Evolutionary conservation across 1,284 basidiomycete genomes (phyloP).

Genomic region (Apiotrichum gamsii): DNA sequence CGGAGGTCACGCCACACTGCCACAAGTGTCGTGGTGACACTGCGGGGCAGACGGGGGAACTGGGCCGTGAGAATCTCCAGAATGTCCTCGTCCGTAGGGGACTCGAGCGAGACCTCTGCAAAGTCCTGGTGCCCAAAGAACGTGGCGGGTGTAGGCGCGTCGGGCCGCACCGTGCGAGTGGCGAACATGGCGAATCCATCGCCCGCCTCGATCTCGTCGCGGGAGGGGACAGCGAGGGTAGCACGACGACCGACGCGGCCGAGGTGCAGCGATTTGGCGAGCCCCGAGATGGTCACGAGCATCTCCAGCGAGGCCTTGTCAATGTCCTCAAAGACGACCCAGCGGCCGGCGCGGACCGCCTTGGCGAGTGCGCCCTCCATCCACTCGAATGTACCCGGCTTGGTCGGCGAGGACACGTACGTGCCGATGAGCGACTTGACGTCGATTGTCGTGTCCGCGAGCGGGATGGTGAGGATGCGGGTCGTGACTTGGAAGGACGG

Average conservation of each 20-base stretch:
- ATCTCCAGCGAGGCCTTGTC: slow-evolving; percentile 84
- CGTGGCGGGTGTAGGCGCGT: slow-evolving; percentile 47
- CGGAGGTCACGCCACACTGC: slow-evolving; percentile 40
- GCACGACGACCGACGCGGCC: slow-evolving; percentile 61
- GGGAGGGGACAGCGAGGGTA: slow-evolving; percentile 62
- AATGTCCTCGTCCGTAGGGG: slow-evolving; percentile 63
- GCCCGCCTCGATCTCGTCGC: slow-evolving; percentile 61
- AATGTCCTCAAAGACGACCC: slow-evolving; percentile 91
- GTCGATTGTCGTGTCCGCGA: slow-evolving; percentile 91
- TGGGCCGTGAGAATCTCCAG: slow-evolving; percentile 60
- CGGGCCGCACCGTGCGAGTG: slow-evolving; percentile 60
- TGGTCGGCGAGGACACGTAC: slow-evolving; percentile 78
- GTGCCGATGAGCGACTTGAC: slow-evolving; percentile 90
- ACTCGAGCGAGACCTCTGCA: slow-evolving; percentile 59
- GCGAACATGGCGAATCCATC: slow-evolving; percentile 74
- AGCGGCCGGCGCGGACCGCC: slow-evolving; percentile 83
- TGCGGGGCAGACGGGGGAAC: slow-evolving; percentile 58
- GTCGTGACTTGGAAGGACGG: slow-evolving; percentile 52
- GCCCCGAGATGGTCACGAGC: slow-evolving; percentile 71
- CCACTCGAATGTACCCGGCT: slow-evolving; percentile 91
- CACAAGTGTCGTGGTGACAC: slow-evolving; percentile 41
- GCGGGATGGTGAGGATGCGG: slow-evolving; percentile 70
- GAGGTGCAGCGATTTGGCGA: slow-evolving; percentile 69
- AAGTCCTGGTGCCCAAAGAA: slow-evolving; percentile 83
- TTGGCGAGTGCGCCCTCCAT: slow-evolving; percentile 89